Base-by-base conservation (phyloP, 2,329 filamentous ascomycete genomes). In the Mollisiaceae sp. region DNA sequence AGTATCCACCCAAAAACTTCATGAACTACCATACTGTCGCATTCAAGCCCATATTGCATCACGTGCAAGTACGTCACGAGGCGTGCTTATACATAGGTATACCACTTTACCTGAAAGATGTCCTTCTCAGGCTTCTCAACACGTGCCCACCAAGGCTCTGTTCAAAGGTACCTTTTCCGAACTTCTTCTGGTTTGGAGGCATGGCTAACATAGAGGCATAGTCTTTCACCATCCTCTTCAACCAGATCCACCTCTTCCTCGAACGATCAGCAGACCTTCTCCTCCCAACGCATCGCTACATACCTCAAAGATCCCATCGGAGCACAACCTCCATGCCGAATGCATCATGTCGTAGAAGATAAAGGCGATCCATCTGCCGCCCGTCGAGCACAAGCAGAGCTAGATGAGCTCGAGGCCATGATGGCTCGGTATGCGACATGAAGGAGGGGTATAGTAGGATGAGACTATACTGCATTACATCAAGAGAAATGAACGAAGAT, bases 341-440 rank as follows among this genome's bases (percentile, higher is more conserved):
- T 38, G n/a, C 55, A 57, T 14, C 36, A 57, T 41, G 32, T 38
- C 15, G 20, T 57, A 11, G 35, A 38, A 39, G 35, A 57, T 18
- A 41, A 57, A 35, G 35, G 5, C 24, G 55, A 22, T 22, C 35
- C 1, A 36, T 20, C 55, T 22, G 32, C 32, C 36, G 35, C n/a
- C 12, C 38, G n/a, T 22, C 55, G 55, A 38, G 39, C 36, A 22
- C 55, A 57, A 39, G 35, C 32, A 22, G 20, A 39, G 4, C 14
- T 57, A 18, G 55, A 57, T 22, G 55, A 57, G 18, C 36, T 57
- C 18, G 55, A 57, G 20, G 55, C 32, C 5, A 41, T 57, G 55
- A 57, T 57, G 55, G 55, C 55, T 38, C 32, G 35, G 55, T 57
- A 32, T 54, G 50, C 24, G 3, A 54, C 11, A 27, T 54, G 50